A percentile compares a stretch with the other conserved stretches of the same genome.
Conservation (phyloP, 176 grass and related monocot genomes). For the Zea mays region Zm-B73-REFERENCE-NAM-5.0 NC_050098.1:174737501-174738000, state of each 20-base stretch:
- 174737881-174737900: too few relatives aligned
- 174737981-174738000: too few relatives aligned
- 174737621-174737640: constrained; percentile 75
- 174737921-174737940: too few relatives aligned
- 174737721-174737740: not conserved
- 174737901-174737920: too few relatives aligned
- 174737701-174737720: not conserved
- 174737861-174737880: not conserved
- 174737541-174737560: not conserved
- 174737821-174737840: not conserved
- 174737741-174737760: not conserved
- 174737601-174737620: constrained; percentile 93
- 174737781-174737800: too few relatives aligned
- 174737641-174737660: constrained; percentile 68
- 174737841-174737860: not conserved
- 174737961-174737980: too few relatives aligned
- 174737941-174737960: too few relatives aligned
- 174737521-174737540: not conserved
- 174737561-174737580: not conserved
- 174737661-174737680: constrained; percentile 81
- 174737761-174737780: too few relatives aligned
- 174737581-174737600: constrained; percentile 43
- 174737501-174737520: not conserved
- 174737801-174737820: too few relatives aligned
- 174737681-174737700: not conserved